Evolutionary conservation across 768 basidiomycete genomes (phyloP).

Genomic region (Pleurotus eryngii): DNA sequence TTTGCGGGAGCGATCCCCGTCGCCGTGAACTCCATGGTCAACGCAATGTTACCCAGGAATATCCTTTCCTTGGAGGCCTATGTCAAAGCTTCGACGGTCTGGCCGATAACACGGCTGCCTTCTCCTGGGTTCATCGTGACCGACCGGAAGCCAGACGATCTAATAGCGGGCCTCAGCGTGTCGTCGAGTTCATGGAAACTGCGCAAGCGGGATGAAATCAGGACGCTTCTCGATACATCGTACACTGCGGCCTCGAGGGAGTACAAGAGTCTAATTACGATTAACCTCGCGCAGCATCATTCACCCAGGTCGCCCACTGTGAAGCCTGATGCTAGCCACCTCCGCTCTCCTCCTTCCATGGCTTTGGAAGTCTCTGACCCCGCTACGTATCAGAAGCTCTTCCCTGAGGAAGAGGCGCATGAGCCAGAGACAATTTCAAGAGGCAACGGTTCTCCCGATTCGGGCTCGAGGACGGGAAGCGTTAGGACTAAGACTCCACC

Average conservation of each 20-base stretch:
- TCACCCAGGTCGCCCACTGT: slow-evolving; percentile 7
- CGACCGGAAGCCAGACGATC: slow-evolving; percentile 49
- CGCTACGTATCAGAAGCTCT: slow-evolving; percentile 9
- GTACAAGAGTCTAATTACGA: slow-evolving; percentile 46
- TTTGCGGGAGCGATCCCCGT: slow-evolving; percentile 83
- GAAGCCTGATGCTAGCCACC: slow-evolving; percentile 31
- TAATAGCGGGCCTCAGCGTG: slow-evolving; percentile 22
- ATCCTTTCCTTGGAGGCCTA: slow-evolving; percentile 74
- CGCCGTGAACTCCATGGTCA: slow-evolving; percentile 83
- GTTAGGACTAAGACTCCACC: slow-evolving; percentile 2
- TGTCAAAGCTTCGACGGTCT: slow-evolving; percentile 60
- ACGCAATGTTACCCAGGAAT: slow-evolving; percentile 67
- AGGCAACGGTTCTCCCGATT: slow-evolving; percentile 2
- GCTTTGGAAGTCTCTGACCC: background rate
- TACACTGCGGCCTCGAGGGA: slow-evolving; percentile 49
- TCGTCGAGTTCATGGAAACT: slow-evolving; percentile 53
- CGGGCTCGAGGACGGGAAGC: slow-evolving; percentile 15
- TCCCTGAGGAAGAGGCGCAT: slow-evolving; percentile 21
- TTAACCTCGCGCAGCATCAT: background rate
- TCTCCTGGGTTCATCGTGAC: slow-evolving; percentile 56
- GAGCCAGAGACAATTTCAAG: slow-evolving; percentile 15
- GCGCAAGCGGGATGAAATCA: slow-evolving; percentile 53
- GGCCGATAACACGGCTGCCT: slow-evolving; percentile 71
- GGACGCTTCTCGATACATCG: slow-evolving; percentile 52
- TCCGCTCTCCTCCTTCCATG: slow-evolving; percentile 24